Evolutionary conservation across 1,284 basidiomycete genomes (phyloP), one percentile per base, ranked within the genome.

Genomic region (Boletus holoroseus): DNA sequence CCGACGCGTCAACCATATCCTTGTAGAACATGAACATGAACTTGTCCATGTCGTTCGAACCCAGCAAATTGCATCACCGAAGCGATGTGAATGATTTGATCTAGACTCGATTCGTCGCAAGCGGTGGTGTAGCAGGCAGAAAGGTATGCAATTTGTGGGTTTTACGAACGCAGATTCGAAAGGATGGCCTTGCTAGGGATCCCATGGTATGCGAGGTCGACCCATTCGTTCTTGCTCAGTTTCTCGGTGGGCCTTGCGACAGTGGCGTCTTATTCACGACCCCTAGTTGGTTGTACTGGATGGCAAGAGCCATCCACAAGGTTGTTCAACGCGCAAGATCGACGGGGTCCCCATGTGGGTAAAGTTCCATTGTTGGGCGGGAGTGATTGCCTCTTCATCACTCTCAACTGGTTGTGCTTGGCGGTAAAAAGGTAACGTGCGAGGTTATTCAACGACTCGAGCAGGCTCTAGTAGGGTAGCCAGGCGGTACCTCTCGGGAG

Each of bases 51-150:
- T n/a, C n/a, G n/a, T n/a, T n/a, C n/a, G n/a, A 54, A 51, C 24
- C 52, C 54, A 30, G 54, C 39, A 20, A 54, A 56, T 30, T 44
- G 48, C 40, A 56, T 26, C 5, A 27, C 53, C 12, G 53, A 36
- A 16, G 45, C 45, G 13, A 55, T 34, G 15, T 53, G 52, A 20
- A 54, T 39, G 4, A 37, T 22, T 22, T 53, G 44, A 11, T 54
- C 36, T n/a, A 20, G 36, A 20, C 20, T 31, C 38, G 20, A 15
- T 11, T 40, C 38, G n/a, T 32, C 24, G 11, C 30, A 16, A 16
- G 39, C 30, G 3, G 36, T 49, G 3, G 36, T 39, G n/a, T 50
- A 36, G 32, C 49, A 50, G 0, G 46, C 45, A n/a, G 35, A 49
- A 1, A 41, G n/a, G 7, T 30, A 47, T 12, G 51, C 28, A 18